These are phyloP conservation scores for Mucor plumbeus DNA, from an alignment of 371 early-diverging fungal genomes.

Conservation along the genomic window DNA sequence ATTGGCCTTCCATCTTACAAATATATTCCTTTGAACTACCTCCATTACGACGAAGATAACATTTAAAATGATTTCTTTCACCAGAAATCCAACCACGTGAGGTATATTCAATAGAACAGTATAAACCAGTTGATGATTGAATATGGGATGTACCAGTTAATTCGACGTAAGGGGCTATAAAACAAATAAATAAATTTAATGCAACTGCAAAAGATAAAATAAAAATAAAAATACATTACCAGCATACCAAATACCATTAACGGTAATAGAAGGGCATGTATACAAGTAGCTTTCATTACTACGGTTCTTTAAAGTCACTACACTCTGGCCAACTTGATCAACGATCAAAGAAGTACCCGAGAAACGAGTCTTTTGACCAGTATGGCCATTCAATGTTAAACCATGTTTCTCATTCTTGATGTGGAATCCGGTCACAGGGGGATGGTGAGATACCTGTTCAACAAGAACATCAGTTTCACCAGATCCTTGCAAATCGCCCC, in stretches of 20 bases:
- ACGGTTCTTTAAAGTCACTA: constrained; percentile 35
- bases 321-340: constrained; percentile 51
- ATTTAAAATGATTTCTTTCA: constrained; percentile 78
- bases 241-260: constrained; percentile 59
- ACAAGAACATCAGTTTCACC: constrained; percentile 66
- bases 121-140: constrained; percentile 67
- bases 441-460: constrained; percentile 83
- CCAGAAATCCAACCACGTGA: constrained; percentile 83
- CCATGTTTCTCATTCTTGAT: constrained; percentile 70
- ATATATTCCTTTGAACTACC: constrained; percentile 50
- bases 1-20: constrained; percentile 68
- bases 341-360: constrained; percentile 50
- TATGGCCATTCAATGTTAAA: constrained; percentile 73
- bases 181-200: constrained; percentile 2
- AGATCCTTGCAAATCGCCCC: constrained; percentile 70
- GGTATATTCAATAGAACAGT: constrained; percentile 71
- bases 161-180: constrained; percentile 70
- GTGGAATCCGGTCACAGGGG: constrained; percentile 73
- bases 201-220: not conserved
- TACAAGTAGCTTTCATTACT: constrained; percentile 44
- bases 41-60: constrained; percentile 38
- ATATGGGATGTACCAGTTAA: constrained; percentile 72
- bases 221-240: constrained; percentile 21
- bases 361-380: constrained; percentile 59
- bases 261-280: constrained; percentile 50